Base-by-base conservation (phyloP, 768 basidiomycete genomes). In the Hygrocybe coccinea region DNA sequence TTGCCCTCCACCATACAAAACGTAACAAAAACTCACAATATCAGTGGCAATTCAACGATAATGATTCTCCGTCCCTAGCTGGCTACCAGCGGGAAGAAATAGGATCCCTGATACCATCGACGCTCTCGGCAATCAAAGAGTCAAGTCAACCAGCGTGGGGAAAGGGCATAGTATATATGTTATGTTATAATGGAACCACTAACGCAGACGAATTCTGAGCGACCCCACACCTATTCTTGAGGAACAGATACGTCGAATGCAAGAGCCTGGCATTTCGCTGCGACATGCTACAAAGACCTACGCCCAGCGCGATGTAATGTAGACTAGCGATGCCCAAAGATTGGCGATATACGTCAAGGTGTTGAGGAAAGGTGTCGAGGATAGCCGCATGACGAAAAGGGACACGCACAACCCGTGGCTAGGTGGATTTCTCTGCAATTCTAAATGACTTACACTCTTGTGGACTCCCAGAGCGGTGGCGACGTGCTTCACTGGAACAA, bases 391-490 rank as follows among this genome's bases (percentile, higher is more conserved):
- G 38, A 14, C 38, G 38, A 4, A 3, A 41, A 25, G 15, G n/a
- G 41, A 29, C 11, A 17, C 5, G 37, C 25, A 24, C 17, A 15
- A 19, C 36, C 29, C 48, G 29, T 12, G 29, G 15, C 2, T n/a
- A 22, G n/a, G n/a, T n/a, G n/a, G n/a, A n/a, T n/a, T 71, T 25
- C 64, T 72, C n/a, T n/a, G n/a, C n/a, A n/a, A n/a, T n/a, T n/a
- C n/a, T n/a, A n/a, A n/a, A n/a, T n/a, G n/a, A 70, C 84, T 59
- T 71, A 89, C 89, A 64, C 84, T 83, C 67, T 91, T 90, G 64
- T 91, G 87, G 7, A 83, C 82, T 1, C 87, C 89, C 0, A 91
- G 74, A 5, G 86, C 87, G 1, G 89, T 90, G 1, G 86, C 85
- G 41, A 91, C 82, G 66, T 86, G 90, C 65, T 85, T 85, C 17